A percentile compares a stretch with the other conserved stretches of the same genome.
Conservation (phyloP, 139 green algal genomes). For the Parachlorella kessleri region DNA sequence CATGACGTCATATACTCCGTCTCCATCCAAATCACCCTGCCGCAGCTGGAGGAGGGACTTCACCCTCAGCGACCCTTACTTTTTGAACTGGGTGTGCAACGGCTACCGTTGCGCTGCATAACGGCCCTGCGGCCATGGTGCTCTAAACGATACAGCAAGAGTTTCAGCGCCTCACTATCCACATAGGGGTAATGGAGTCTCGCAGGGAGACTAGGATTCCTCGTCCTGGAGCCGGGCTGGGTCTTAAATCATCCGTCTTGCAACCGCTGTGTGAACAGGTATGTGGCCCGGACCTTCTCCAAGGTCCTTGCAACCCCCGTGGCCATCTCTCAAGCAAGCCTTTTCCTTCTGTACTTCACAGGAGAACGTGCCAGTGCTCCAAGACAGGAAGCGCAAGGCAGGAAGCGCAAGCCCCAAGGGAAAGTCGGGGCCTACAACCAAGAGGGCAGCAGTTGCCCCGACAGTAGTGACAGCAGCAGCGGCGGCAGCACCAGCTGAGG, state of each 20-base stretch:
- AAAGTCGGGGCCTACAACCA: slow-evolving; percentile 12
- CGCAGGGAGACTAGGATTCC: slow-evolving; percentile 23
- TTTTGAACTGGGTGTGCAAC: no score
- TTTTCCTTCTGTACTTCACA: background rate
- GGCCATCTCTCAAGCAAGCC: background rate
- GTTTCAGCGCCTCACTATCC: no score
- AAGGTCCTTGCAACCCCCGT: background rate
- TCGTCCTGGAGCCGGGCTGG: background rate
- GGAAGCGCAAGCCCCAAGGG: slow-evolving; percentile 7
- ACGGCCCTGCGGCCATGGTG: no score
- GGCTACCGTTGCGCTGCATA: no score
- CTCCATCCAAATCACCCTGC: no score
- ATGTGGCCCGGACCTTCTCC: background rate
- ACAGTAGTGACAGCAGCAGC: background rate
- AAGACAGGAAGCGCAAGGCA: background rate
- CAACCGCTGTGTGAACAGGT: slow-evolving; percentile 19
- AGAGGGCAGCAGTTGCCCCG: background rate
- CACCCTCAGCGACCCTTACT: no score
- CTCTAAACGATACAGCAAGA: no score
- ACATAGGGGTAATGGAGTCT: slow-evolving; percentile 9
- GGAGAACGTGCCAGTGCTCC: background rate
- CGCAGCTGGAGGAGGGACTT: no score
- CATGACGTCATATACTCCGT: no score
- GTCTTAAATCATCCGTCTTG: background rate
- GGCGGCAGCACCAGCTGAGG: slow-evolving; percentile 1